These are phyloP conservation scores for Cerioporus squamosus DNA, from an alignment of 1,284 basidiomycete species.

Conservation along the genomic window DNA sequence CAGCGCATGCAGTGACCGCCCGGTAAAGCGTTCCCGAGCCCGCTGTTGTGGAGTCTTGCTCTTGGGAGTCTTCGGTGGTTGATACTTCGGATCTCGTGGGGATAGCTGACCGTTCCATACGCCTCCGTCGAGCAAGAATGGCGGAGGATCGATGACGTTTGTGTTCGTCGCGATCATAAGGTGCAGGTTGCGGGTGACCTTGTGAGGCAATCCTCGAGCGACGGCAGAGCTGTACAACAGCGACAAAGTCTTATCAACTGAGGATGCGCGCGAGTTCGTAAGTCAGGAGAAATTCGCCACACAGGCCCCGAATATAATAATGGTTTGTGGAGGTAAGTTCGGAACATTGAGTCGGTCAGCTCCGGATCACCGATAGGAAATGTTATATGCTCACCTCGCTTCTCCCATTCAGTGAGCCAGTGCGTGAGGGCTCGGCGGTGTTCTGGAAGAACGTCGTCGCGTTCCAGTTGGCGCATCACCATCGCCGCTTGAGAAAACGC, in stretches of 20 bases:
- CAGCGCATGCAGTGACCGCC: constrained; percentile 41
- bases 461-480: constrained; percentile 45
- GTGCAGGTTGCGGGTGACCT: constrained; percentile 53
- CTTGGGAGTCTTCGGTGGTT: constrained; percentile 1
- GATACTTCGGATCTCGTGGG: constrained; percentile 16
- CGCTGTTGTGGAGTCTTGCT: not conserved
- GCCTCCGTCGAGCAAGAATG: not conserved
- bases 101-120: constrained; percentile 51
- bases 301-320: no score
- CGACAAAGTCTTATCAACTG: constrained; percentile 62
- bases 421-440: constrained; percentile 38
- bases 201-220: constrained; percentile 65
- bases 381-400: not conserved
- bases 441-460: constrained; percentile 27
- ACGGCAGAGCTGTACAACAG: constrained; percentile 58
- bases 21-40: constrained; percentile 7
- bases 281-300: not conserved
- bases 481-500: constrained; percentile 57
- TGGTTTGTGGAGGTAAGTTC: not conserved
- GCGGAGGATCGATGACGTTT: constrained; percentile 16
- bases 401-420: constrained; percentile 37
- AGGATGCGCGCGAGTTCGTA: not conserved
- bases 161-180: constrained; percentile 30
- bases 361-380: no score
- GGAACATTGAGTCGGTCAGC: no score